phyloP scores from a whole-genome alignment of 345 rosid genomes.

The Boechera retrofracta region DNA sequence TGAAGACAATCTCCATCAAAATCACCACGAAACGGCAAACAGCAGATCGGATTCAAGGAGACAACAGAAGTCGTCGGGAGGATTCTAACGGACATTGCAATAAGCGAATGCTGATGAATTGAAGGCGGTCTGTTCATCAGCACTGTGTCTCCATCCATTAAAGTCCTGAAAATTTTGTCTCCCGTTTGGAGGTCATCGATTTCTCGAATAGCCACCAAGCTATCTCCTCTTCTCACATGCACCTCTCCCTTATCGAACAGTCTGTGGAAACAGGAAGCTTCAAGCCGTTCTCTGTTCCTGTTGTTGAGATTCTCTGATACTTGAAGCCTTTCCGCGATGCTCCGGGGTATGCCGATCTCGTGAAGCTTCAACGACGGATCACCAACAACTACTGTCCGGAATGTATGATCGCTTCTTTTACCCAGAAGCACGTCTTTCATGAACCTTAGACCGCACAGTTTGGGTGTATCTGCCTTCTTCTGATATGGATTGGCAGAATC shows the following conservation, averaged over 20 bases:
- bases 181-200: conserved; percentile 62
- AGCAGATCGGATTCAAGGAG: conserved; percentile 85
- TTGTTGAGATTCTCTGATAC: conserved; percentile 71
- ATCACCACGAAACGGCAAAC: conserved; percentile 91
- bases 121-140: conserved; percentile 95
- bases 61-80: conserved; percentile 75
- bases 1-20: conserved; percentile 98
- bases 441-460: conserved; percentile 79
- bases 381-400: conserved; percentile 90
- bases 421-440: conserved; percentile 91
- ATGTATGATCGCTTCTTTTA: conserved; percentile 80
- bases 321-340: conserved; percentile 75
- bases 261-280: conserved; percentile 50
- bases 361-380: conserved; percentile 71
- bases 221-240: conserved; percentile 65
- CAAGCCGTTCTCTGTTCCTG: conserved; percentile 72
- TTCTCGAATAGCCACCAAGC: conserved; percentile 52
- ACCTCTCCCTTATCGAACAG: conserved; percentile 59
- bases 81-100: conserved; percentile 74
- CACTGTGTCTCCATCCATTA: conserved; percentile 75
- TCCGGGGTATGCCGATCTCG: conserved; percentile 89
- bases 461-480: conserved; percentile 54
- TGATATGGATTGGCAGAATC: conserved; percentile 52
- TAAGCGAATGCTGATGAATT: conserved; percentile 87
- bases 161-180: conserved; percentile 67